Percentiles rank a stretch among this genome's conserved stretches.
Evolutionary conservation across 768 basidiomycete genomes (phyloP).

Genomic region (Tulasnella sp.): DNA sequence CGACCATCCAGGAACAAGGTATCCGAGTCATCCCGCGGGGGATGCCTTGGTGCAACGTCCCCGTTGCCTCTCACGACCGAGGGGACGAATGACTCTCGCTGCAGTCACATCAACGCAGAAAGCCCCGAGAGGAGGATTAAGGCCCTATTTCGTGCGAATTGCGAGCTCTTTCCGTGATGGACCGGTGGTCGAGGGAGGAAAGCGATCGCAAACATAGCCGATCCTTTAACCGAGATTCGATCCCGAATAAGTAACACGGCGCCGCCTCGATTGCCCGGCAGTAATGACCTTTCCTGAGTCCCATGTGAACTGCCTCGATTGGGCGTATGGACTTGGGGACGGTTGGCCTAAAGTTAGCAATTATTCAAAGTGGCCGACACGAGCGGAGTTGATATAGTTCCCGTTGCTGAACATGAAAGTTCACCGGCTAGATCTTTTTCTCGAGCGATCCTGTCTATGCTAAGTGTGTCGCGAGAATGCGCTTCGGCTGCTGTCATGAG

Average conservation of each 20-base stretch:
- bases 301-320: background rate
- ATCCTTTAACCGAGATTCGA: background rate
- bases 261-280: background rate
- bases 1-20: background rate
- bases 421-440: background rate
- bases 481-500: background rate
- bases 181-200: background rate
- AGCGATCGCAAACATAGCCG: background rate
- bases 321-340: background rate
- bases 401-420: background rate
- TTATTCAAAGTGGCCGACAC: background rate
- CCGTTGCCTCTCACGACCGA: background rate
- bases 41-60: background rate
- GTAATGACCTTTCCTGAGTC: background rate
- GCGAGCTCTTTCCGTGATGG: background rate
- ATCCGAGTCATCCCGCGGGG: background rate
- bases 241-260: background rate
- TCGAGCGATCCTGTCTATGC: background rate
- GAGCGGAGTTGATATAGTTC: background rate
- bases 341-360: background rate
- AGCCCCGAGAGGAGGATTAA: background rate
- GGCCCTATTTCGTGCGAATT: background rate
- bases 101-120: background rate
- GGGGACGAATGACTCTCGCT: background rate
- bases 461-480: background rate